These are phyloP conservation scores for Cladosporium cucumerinum DNA, from an alignment of 2,329 filamentous ascomycete species.

Conservation along the genomic window DNA sequence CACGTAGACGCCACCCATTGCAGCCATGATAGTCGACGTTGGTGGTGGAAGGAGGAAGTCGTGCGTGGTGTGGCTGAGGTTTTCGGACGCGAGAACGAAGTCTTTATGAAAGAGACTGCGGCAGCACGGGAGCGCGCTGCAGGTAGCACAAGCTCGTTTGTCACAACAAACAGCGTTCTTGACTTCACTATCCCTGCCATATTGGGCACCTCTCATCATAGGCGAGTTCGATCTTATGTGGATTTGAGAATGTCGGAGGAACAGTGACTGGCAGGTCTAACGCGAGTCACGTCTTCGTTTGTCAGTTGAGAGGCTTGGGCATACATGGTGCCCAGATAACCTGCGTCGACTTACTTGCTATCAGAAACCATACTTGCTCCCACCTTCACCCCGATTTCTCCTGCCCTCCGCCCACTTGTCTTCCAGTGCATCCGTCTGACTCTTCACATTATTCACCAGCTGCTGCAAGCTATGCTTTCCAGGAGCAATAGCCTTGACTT, in stretches of 20 bases:
- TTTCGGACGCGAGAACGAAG: too few relatives aligned
- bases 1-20: too few relatives aligned
- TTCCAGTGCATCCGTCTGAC: conserved; percentile 81
- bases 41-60: background rate
- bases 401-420: conserved; percentile 84
- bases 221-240: too few relatives aligned
- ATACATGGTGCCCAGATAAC: too few relatives aligned
- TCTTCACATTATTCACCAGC: conserved; percentile 77
- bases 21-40: too few relatives aligned
- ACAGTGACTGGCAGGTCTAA: too few relatives aligned
- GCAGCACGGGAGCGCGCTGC: background rate
- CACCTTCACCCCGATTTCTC: conserved; percentile 76
- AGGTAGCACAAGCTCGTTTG: background rate
- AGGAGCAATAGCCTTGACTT: conserved; percentile 75
- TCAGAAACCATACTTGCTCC: conserved; percentile 76
- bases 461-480: conserved; percentile 89
- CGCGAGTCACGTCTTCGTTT: too few relatives aligned
- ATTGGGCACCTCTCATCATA: too few relatives aligned
- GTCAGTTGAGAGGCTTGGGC: too few relatives aligned
- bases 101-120: background rate
- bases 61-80: too few relatives aligned
- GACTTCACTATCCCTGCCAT: background rate
- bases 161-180: background rate
- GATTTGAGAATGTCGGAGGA: too few relatives aligned
- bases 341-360: background rate